phyloP scores from a whole-genome alignment of 768 basidiomycete genomes.

The Termitomyces sp. region DNA sequence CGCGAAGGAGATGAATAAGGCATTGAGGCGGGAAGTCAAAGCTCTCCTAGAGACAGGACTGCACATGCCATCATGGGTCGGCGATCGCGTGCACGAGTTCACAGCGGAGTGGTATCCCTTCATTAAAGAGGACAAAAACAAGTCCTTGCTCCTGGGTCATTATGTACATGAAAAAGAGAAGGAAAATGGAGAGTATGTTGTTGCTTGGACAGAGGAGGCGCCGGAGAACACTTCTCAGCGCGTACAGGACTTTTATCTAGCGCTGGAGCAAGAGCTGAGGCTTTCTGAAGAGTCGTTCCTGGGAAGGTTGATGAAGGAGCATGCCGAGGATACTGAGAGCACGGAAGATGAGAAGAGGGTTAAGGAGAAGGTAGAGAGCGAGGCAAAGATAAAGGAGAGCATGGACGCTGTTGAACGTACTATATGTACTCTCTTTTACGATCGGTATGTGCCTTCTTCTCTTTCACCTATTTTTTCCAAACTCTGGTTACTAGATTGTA shows the following conservation, averaged over 20 bases:
- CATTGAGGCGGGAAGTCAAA: conserved; percentile 55
- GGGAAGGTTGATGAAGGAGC: conserved; percentile 21
- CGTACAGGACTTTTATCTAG: conserved; percentile 69
- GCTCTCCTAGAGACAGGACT: conserved; percentile 33
- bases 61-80: conserved; percentile 50
- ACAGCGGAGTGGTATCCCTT: conserved; percentile 57
- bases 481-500: conserved; percentile 53
- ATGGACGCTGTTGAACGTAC: conserved; percentile 74
- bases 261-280: conserved; percentile 61
- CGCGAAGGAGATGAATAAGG: conserved; percentile 47
- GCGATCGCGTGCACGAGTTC: conserved; percentile 56
- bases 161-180: conserved; percentile 19
- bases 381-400: conserved; percentile 49
- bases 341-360: conserved; percentile 29
- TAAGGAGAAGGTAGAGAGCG: conserved; percentile 32
- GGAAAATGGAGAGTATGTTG: conserved; percentile 27
- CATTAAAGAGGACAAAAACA: conserved; percentile 25
- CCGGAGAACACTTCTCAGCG: conserved; percentile 49
- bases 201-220: conserved; percentile 41
- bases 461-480: background rate
- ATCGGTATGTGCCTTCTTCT: conserved; percentile 48
- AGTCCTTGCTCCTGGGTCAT: conserved; percentile 1
- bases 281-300: conserved; percentile 33
- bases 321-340: conserved; percentile 25
- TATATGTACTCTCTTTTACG: conserved; percentile 76